Evolutionary conservation across 371 early-diverging fungal genomes (phyloP), one percentile per base, ranked within the genome.

Genomic region (Apophysomyces elegans): DNA sequence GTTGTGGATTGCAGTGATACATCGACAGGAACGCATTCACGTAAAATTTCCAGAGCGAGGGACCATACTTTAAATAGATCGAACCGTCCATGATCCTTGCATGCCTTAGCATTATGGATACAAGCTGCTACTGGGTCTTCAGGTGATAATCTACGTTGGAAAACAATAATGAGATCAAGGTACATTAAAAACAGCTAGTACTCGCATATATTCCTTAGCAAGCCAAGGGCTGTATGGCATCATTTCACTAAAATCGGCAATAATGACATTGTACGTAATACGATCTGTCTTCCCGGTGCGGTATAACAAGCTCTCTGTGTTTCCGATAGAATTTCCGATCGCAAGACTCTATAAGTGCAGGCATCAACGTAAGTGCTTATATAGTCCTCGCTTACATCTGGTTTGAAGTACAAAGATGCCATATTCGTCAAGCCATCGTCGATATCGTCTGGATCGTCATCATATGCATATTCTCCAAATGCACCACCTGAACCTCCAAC

Each of bases 61-160:
- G 71, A 72, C 94, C 94, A 94, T 9, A 92, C 81, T 59, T 86
- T 82, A 13, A 81, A 85, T 37, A 92, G 69, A 63, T 90, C 90
- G 7, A 68, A 46, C 1, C 90, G 82, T 11, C 80, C 79, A 38
- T 82, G 67, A 32, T 70, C 64, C 21, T 64, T 68, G 14, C 90
- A 89, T 0, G 86, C 87, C 14, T 70, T 46, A 3, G 90, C 86
- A 64, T 94, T 94, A 45, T 83, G 81, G 16, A 71, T 68, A 68
- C 92, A 93, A 4, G 88, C 80, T 7, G 72, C 66, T 4, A 81
- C 81, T 4, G 88, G 86, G 62, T 90, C 84, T 11, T 76, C 75
- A 0, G 82, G 75, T 14, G 70, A 77, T 9, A 91, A 66, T 21
- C 83, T 81, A 73, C 12, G 38, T 36, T 44, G 8, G 47, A 35